Base-by-base conservation (phyloP, 176 grass and related monocot genomes). In the Luzula sylvatica region DNA sequence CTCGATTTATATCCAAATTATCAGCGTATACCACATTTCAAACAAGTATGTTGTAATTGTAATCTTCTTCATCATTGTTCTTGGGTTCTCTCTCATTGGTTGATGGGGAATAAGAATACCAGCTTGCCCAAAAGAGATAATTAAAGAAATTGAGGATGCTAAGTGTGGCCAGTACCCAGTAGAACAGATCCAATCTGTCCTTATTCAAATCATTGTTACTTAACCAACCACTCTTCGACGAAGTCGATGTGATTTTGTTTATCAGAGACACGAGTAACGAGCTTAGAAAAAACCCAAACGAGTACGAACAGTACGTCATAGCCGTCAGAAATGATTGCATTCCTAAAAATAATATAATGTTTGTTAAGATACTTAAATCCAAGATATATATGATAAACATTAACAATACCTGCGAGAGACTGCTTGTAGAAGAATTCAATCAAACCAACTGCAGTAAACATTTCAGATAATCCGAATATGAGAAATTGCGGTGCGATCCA, bases 351-450 rank as follows among this genome's bases (percentile, higher is more conserved):
- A 56, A 60, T 35, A 35, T 35, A 35, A 35, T 7, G 9, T 35
- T 4, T 35, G 9, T 35, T 2, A 35, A 35, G 9, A 35, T 35
- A 35, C 9, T 35, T 35, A 7, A 35, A 4, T 7, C 30, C 9
- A 35, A 9, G 30, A 35, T 35, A 7, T 35, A 35, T 35, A 35
- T 35, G 30, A 35, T 35, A 35, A 9, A 35, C 30, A 35, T 11
- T 8, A 62, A 47, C 58, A 47, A 26, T 55, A 55, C 83, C 78
- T 30, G 64, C 78, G 72, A 62, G 64, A 21, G 78, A 78, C 72
- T 96, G 74, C 68, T 82, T 89, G 85, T 96, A 96, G 90, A 96
- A 96, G 74, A 96, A 96, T 68, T 96, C 90, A 40, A 96, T 86
- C 57, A 89, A 82, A 49, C 90, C 90, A 29, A 96, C 84, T 48